Evolutionary conservation across 2,329 filamentous ascomycete genomes (phyloP).

Genomic region (Ophiostoma fasciatum): DNA sequence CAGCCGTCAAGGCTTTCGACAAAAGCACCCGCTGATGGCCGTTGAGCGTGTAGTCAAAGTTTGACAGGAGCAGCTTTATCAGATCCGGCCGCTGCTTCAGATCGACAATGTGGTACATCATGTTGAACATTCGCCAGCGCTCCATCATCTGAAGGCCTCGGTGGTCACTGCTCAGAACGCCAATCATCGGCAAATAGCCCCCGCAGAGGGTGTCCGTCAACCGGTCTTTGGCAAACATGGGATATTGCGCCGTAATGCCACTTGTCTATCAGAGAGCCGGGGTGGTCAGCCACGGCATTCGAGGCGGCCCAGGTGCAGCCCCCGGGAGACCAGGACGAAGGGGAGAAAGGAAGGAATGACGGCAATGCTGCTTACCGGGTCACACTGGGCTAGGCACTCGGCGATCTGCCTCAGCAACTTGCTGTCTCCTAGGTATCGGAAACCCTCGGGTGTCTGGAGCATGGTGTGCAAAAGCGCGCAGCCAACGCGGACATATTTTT

Average conservation of each 20-base stretch:
- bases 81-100: constrained; percentile 81
- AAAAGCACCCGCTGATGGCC: constrained; percentile 86
- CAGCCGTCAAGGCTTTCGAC: constrained; percentile 84
- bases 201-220: constrained; percentile 77
- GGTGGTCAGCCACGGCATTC: too few relatives aligned
- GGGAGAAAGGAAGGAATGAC: too few relatives aligned
- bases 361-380: constrained; percentile 58
- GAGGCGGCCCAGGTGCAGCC: too few relatives aligned
- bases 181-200: constrained; percentile 89
- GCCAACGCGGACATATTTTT: constrained; percentile 82
- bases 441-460: constrained; percentile 71
- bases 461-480: constrained; percentile 79
- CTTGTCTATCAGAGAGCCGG: too few relatives aligned
- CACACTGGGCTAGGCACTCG: constrained; percentile 89
- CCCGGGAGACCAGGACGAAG: too few relatives aligned
- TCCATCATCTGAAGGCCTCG: constrained; percentile 83
- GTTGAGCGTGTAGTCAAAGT: constrained; percentile 80
- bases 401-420: constrained; percentile 88
- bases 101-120: constrained; percentile 98
- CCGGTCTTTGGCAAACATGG: constrained; percentile 76
- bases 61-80: constrained; percentile 73
- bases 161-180: constrained; percentile 66
- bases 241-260: constrained; percentile 63
- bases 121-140: constrained; percentile 96
- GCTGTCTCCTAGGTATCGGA: constrained; percentile 75